A percentile compares a stretch with the other conserved stretches of the same genome.
Conservation (phyloP, 106 monocot genomes). For the Amphibolis antarctica region DNA sequence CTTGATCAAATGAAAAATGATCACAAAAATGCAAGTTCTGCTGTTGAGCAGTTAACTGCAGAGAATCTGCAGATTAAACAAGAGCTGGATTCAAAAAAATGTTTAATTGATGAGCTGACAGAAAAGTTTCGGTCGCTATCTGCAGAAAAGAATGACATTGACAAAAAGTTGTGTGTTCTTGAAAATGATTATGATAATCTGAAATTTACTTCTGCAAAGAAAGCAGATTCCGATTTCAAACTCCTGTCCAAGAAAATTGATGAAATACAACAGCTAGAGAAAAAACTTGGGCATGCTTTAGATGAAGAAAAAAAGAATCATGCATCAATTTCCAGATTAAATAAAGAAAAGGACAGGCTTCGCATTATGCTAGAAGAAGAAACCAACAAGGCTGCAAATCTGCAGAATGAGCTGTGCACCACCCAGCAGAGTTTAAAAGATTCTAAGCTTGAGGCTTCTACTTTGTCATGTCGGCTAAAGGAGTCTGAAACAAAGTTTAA, state of each 20-base stretch:
- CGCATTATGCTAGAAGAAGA: slow-evolving; percentile 40
- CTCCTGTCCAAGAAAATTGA: slow-evolving; percentile 52
- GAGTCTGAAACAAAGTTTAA: slow-evolving; percentile 20
- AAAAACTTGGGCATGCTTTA: slow-evolving; percentile 34
- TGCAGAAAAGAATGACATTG: slow-evolving; percentile 33
- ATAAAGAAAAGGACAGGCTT: slow-evolving; percentile 45
- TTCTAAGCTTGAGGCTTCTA: slow-evolving; percentile 32
- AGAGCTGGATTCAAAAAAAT: slow-evolving; percentile 33
- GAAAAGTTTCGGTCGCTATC: slow-evolving; percentile 28
- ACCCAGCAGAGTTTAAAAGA: slow-evolving; percentile 27
- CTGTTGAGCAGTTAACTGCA: slow-evolving; percentile 32
- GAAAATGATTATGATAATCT: slow-evolving; percentile 41
- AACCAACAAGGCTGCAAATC: slow-evolving; percentile 12
- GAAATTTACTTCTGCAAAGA: slow-evolving; percentile 36
- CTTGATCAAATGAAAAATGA: slow-evolving; percentile 40
- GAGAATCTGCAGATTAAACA: slow-evolving; percentile 31
- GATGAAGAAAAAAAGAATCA: slow-evolving; percentile 23
- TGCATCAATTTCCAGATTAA: slow-evolving; percentile 27
- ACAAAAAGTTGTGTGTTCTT: slow-evolving; percentile 35
- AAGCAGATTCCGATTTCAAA: slow-evolving; percentile 31
- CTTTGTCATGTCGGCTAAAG: slow-evolving; percentile 30
- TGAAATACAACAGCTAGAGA: slow-evolving; percentile 34
- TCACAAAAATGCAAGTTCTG: slow-evolving; percentile 35
- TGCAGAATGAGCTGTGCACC: slow-evolving; percentile 40
- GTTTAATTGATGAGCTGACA: slow-evolving; percentile 31